phyloP scores from a whole-genome alignment of 2,329 filamentous ascomycete genomes.

The Pseudohalonectria lignicola region DNA sequence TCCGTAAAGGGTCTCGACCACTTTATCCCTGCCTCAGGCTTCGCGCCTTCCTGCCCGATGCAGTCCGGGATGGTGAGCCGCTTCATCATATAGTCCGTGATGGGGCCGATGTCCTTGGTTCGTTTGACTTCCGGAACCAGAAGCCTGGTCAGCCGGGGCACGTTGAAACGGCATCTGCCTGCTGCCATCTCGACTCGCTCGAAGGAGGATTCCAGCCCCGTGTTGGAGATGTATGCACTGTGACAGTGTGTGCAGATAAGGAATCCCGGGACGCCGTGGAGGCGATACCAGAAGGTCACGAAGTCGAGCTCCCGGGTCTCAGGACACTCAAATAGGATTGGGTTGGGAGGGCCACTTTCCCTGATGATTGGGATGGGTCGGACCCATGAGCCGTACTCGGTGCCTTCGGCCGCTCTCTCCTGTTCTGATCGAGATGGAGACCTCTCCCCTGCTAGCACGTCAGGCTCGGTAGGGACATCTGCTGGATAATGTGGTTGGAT shows the following conservation, averaged over 20 bases:
- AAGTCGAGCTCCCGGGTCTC: background rate
- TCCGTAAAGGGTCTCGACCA: background rate
- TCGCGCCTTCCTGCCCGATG: background rate
- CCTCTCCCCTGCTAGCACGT: no score
- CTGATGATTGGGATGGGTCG: background rate
- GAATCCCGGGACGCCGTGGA: background rate
- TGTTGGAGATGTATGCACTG: background rate
- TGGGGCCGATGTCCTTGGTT: background rate
- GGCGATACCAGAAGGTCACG: background rate
- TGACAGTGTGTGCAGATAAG: background rate
- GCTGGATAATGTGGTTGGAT: no score
- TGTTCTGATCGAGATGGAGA: no score
- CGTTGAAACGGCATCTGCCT: background rate
- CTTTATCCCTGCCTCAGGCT: background rate
- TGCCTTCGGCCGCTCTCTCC: no score
- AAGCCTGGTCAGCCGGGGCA: background rate
- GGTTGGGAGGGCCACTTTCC: background rate
- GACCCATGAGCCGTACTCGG: background rate
- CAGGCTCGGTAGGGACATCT: no score
- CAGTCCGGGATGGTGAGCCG: background rate
- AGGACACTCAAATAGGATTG: background rate
- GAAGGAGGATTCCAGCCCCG: background rate
- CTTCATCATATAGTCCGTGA: background rate
- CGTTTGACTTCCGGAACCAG: background rate
- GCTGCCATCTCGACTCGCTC: background rate